Percentiles rank a stretch among this genome's conserved stretches.
These are phyloP conservation scores for Paralagenidium karlingii DNA, from an alignment of 352 stramenopile genomes.

Conservation along the genomic window DNA sequence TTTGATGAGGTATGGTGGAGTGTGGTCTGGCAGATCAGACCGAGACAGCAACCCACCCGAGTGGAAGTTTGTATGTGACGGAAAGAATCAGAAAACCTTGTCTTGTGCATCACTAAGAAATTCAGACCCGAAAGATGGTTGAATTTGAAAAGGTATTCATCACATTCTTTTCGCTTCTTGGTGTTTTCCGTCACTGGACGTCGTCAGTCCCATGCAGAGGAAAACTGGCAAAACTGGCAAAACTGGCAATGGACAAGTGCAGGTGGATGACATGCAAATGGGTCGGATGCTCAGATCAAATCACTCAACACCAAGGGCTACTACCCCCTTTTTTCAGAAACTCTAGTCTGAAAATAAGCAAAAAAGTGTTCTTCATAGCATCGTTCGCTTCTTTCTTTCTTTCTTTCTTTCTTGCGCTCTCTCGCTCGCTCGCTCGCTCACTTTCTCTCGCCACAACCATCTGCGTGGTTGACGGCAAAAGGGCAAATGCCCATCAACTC, in stretches of 20 bases:
- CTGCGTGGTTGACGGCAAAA: no score
- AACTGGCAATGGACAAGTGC: slow-evolving; percentile 5
- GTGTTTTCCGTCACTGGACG: no score
- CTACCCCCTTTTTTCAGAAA: slow-evolving; percentile 84
- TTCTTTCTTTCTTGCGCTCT: no score
- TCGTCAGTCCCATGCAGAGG: neutral
- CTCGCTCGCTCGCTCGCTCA: no score
- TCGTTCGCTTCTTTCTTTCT: no score
- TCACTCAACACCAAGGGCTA: slow-evolving; percentile 72
- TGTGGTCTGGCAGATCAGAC: neutral
- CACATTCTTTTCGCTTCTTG: slow-evolving; percentile 42
- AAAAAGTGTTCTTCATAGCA: slow-evolving; percentile 71
- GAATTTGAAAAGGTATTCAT: slow-evolving; percentile 73
- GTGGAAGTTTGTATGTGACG: no score
- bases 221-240: slow-evolving; percentile 1
- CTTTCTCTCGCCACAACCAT: no score
- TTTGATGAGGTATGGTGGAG: neutral
- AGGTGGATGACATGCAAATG: slow-evolving; percentile 6
- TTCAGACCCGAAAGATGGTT: slow-evolving; percentile 89
- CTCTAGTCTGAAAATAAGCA: slow-evolving; percentile 86
- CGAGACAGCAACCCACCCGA: no score
- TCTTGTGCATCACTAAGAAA: slow-evolving; percentile 71
- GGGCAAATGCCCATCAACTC: no score
- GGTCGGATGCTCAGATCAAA: slow-evolving; percentile 64
- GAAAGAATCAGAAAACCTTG: slow-evolving; percentile 73